These are phyloP conservation scores for Streptanthus diversifolius DNA, from an alignment of 345 rosid species.

Conservation along the genomic window DNA sequence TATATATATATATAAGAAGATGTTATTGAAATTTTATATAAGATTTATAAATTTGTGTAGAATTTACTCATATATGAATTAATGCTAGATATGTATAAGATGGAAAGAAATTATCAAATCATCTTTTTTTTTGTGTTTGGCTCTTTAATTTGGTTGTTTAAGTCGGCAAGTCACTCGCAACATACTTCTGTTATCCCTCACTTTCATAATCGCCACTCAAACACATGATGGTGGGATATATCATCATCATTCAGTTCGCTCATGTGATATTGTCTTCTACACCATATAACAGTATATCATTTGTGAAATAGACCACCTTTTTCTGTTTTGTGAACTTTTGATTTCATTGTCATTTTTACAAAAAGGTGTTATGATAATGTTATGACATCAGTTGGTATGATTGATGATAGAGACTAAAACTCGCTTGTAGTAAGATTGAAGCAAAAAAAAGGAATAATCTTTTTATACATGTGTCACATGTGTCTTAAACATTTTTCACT, in stretches of 20 bases:
- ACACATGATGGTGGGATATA: background rate
- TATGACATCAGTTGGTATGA: slow-evolving; percentile 16
- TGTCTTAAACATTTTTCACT: slow-evolving; percentile 9
- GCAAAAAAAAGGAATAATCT: slow-evolving; percentile 25
- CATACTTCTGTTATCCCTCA: background rate
- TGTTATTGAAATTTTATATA: too few relatives aligned
- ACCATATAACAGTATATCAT: background rate
- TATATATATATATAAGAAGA: too few relatives aligned
- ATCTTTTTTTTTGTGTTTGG: too few relatives aligned
- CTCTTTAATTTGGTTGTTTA: background rate
- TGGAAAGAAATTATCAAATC: too few relatives aligned
- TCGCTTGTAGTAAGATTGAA: slow-evolving; percentile 37
- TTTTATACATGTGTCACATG: slow-evolving; percentile 24
- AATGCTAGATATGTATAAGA: too few relatives aligned
- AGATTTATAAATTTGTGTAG: too few relatives aligned
- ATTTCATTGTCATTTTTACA: slow-evolving; percentile 9
- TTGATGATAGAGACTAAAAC: slow-evolving; percentile 22
- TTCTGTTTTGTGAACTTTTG: background rate
- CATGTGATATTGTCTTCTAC: background rate
- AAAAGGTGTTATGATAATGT: slow-evolving; percentile 1
- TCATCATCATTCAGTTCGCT: background rate
- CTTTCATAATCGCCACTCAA: background rate
- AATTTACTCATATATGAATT: too few relatives aligned
- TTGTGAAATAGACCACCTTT: background rate
- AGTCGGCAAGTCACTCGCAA: background rate